Base-by-base conservation (phyloP, 495 filamentous ascomycete genomes). In the Haplographium delicatum region DNA sequence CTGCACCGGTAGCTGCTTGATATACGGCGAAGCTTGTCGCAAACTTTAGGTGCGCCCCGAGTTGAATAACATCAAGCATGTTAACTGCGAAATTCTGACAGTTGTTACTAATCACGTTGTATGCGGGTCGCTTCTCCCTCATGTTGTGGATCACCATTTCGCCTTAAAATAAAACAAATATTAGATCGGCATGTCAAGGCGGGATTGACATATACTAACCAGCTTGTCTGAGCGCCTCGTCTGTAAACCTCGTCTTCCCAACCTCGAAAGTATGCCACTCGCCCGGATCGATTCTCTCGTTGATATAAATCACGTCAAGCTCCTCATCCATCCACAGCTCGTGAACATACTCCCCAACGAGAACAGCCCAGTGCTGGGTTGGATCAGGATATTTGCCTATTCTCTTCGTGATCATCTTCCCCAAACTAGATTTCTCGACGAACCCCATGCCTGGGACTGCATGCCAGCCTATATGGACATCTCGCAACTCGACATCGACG, bases 341-440 rank as follows among this genome's bases (percentile, higher is more conserved):
- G 46, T 74, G 72, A 26, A 57, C 62, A 50, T 68, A 74, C 11
- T 68, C 68, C 10, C 67, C 72, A 13, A 74, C 70, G 0, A 74
- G 51, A 9, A 74, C 67, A 18, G 69, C 72, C 72, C 72, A 74
- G 52, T 74, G 72, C 55, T 74, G 70, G n/a, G 70, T 69, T 34
- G 72, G 72, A 54, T 74, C 72, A 3, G 72, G 72, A 44, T 67
- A 72, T 42, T 59, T 59, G 47, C 67, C 55, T 42, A 70, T 60
- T 27, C 65, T 63, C 46, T 67, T 62, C 4, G 67, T 65, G 42
- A 74, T 72, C 53, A 64, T 58, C 62, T 64, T 62, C 11, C 70
- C 72, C 3, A 74, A 51, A 19, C 59, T 60, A 2, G 70, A 67
- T 37, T 59, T 56, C 56, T 74, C 70, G 20, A 70, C 70, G 18